These are phyloP conservation scores for Giardia duodenalis DNA, from an alignment of 208 protist genomes.

Conservation along the genomic window DNA sequence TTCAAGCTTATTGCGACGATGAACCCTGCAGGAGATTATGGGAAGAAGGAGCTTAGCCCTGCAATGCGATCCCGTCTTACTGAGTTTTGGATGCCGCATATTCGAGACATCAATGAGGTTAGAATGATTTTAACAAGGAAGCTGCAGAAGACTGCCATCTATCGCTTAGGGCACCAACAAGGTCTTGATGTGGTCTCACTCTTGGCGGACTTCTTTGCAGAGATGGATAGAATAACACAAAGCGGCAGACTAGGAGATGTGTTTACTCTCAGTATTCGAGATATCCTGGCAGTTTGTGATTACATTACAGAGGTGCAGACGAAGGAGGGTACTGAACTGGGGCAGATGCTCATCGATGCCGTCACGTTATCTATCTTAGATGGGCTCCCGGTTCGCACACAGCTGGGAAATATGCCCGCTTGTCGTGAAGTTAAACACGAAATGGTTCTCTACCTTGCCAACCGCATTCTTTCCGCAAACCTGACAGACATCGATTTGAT, in stretches of 20 bases:
- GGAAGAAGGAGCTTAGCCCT: constrained; percentile 98
- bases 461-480: not conserved
- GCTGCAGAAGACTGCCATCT: not conserved
- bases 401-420: not conserved
- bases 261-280: constrained; percentile 47
- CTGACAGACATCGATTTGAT: not conserved
- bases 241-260: not conserved
- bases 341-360: not conserved
- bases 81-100: constrained; percentile 87
- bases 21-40: constrained; percentile 99
- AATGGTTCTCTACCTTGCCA: not conserved
- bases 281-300: constrained; percentile 51
- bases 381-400: not conserved
- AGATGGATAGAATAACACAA: not conserved
- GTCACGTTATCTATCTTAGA: not conserved
- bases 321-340: not conserved
- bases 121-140: constrained; percentile 58
- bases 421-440: not conserved
- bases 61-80: constrained; percentile 97
- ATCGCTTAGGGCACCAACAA: not conserved
- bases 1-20: constrained; percentile 97
- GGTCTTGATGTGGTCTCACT: not conserved
- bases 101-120: constrained; percentile 60
- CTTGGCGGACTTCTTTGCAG: not conserved
- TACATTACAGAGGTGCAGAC: constrained; percentile 25